Evolutionary conservation across 2,329 filamentous ascomycete species (phyloP).

Genomic region (Rutstroemia sp.): DNA sequence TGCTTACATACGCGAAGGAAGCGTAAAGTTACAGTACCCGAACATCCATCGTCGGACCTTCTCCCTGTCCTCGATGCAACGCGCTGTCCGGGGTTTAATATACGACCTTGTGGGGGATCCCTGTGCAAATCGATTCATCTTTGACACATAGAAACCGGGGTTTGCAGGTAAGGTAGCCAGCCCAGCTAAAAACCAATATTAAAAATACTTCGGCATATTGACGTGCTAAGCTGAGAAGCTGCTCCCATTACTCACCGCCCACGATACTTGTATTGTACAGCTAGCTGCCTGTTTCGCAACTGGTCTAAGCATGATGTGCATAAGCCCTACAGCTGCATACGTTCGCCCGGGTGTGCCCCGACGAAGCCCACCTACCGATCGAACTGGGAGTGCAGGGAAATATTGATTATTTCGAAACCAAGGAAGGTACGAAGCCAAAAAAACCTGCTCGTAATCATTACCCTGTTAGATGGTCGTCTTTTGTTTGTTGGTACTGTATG

Average conservation of each 20-base stretch:
- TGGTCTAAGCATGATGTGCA: neutral
- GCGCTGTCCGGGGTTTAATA: too few species aligned
- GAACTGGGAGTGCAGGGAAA: neutral
- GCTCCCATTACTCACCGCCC: neutral
- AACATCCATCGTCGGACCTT: too few species aligned
- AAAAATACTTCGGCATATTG: neutral
- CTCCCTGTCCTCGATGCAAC: too few species aligned
- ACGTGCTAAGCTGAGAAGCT: neutral
- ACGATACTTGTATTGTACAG: too few species aligned
- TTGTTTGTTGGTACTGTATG: neutral
- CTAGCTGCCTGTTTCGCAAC: too few species aligned
- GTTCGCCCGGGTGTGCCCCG: neutral
- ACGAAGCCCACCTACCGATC: neutral
- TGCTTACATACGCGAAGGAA: too few species aligned
- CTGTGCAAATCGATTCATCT: neutral
- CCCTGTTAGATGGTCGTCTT: too few species aligned
- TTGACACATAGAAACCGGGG: conserved; percentile 2
- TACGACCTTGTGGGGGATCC: neutral
- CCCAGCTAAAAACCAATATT: neutral
- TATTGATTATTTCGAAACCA: neutral
- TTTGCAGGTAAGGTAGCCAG: too few species aligned
- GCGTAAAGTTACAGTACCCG: too few species aligned
- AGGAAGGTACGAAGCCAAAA: too few species aligned
- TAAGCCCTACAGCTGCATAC: conserved; percentile 2
- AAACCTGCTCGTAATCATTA: too few species aligned